phyloP scores from a whole-genome alignment of 768 basidiomycete genomes.

The Termitomyces sp. region DNA sequence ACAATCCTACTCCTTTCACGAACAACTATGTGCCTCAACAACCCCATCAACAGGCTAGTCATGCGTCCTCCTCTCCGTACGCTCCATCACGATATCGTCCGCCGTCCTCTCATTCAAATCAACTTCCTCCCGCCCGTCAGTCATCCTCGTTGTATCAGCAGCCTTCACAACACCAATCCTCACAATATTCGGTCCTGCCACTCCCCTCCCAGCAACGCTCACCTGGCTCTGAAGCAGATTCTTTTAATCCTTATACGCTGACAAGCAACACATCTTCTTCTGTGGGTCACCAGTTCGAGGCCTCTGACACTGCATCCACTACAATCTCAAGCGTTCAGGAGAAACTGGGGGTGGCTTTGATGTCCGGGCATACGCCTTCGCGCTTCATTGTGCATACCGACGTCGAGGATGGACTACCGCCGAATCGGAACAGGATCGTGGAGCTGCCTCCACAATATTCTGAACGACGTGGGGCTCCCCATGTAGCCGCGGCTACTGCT shows the following conservation, averaged over 20 bases:
- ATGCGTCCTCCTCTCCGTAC: conserved; percentile 5
- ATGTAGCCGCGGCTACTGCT: neutral
- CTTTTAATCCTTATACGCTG: conserved; percentile 19
- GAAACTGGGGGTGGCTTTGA: conserved; percentile 53
- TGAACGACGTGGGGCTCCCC: conserved; percentile 33
- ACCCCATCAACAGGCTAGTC: conserved; percentile 10
- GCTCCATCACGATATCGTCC: conserved; percentile 2
- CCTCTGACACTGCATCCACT: conserved; percentile 15
- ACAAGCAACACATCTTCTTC: conserved; percentile 12
- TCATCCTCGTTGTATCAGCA: conserved; percentile 16
- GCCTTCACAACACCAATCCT: conserved; percentile 8
- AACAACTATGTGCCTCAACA: conserved; percentile 14
- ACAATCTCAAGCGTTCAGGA: conserved; percentile 35
- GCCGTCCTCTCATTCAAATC: conserved; percentile 5
- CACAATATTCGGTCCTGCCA: conserved; percentile 12
- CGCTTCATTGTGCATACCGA: conserved; percentile 68
- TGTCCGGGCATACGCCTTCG: conserved; percentile 33
- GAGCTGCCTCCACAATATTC: conserved; percentile 77
- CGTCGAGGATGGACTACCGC: conserved; percentile 47
- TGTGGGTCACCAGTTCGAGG: conserved; percentile 16
- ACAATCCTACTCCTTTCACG: conserved; percentile 20
- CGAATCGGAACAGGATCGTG: conserved; percentile 46
- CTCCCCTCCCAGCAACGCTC: conserved; percentile 19
- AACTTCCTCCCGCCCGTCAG: conserved; percentile 15
- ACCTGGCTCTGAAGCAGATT: conserved; percentile 15